Evolutionary conservation across 306 rosid species (phyloP).

Genomic region (Acacia confusa): DNA sequence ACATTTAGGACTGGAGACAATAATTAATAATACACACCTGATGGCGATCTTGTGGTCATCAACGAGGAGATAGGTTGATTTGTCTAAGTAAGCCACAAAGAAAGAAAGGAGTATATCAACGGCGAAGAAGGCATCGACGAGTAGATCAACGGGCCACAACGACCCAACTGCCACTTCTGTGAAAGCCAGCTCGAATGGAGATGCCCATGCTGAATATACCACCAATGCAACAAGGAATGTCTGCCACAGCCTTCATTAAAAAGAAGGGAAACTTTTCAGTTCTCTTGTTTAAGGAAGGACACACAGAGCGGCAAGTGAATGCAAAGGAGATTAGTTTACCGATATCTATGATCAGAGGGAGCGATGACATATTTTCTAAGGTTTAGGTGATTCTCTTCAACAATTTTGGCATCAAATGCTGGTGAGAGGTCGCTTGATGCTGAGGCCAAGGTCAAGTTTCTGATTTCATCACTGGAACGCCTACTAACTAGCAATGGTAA

Average conservation of each 20-base stretch:
- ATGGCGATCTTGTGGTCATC: constrained; percentile 75
- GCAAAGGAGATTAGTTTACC: constrained; percentile 41
- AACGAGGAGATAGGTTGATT: constrained; percentile 70
- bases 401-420: constrained; percentile 61
- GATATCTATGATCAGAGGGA: constrained; percentile 73
- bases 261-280: not conserved
- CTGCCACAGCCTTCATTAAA: constrained; percentile 72
- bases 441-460: constrained; percentile 52
- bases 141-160: constrained; percentile 57
- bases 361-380: constrained; percentile 58
- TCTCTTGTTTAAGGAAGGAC: not conserved
- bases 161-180: constrained; percentile 44
- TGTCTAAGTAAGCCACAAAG: constrained; percentile 88
- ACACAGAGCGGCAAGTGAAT: not conserved
- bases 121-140: constrained; percentile 73
- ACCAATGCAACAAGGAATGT: constrained; percentile 67
- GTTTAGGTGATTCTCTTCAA: constrained; percentile 43
- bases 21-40: constrained; percentile 42
- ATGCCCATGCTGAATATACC: constrained; percentile 85
- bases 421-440: constrained; percentile 69
- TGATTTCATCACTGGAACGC: constrained; percentile 53
- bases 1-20: too few species aligned
- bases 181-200: constrained; percentile 87
- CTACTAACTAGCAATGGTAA: constrained; percentile 50
- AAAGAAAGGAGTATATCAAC: constrained; percentile 69